phyloP scores from a whole-genome alignment of 2,329 filamentous ascomycete species.

The Atkinsonella texensis region DNA sequence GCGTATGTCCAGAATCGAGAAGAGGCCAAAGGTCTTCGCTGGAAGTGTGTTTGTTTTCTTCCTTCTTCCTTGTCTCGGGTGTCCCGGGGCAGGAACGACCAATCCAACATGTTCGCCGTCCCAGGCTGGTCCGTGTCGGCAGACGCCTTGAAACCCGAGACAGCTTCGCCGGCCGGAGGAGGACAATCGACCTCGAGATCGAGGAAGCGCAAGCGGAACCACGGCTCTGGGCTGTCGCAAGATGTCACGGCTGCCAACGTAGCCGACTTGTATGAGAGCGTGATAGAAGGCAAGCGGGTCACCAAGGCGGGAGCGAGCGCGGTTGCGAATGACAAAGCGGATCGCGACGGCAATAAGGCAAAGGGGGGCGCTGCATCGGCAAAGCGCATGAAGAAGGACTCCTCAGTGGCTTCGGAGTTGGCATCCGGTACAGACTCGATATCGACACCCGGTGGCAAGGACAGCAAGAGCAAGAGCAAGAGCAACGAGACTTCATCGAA shows the following conservation, averaged over 20 bases:
- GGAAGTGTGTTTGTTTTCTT: neutral
- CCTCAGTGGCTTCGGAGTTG: neutral
- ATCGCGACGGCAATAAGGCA: constrained; percentile 9
- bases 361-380: neutral
- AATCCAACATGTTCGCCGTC: constrained; percentile 68
- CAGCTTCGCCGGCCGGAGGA: constrained; percentile 19
- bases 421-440: neutral
- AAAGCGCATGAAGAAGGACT: constrained; percentile 4
- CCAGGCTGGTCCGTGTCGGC: constrained; percentile 81
- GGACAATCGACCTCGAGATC: constrained; percentile 31
- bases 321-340: constrained; percentile 9
- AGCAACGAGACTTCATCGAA: constrained; percentile 1
- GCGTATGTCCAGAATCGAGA: too few relatives aligned
- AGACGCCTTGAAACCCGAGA: constrained; percentile 59
- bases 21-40: too few relatives aligned
- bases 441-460: neutral
- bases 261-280: constrained; percentile 63
- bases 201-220: constrained; percentile 44
- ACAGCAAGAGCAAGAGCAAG: neutral
- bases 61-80: neutral
- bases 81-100: too few relatives aligned
- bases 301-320: constrained; percentile 18
- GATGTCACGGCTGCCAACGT: constrained; percentile 59
- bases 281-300: constrained; percentile 54
- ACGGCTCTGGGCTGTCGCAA: constrained; percentile 12